These are phyloP conservation scores for Mortierella sp. DNA, from an alignment of 371 early-diverging fungal species.

Conservation along the genomic window DNA sequence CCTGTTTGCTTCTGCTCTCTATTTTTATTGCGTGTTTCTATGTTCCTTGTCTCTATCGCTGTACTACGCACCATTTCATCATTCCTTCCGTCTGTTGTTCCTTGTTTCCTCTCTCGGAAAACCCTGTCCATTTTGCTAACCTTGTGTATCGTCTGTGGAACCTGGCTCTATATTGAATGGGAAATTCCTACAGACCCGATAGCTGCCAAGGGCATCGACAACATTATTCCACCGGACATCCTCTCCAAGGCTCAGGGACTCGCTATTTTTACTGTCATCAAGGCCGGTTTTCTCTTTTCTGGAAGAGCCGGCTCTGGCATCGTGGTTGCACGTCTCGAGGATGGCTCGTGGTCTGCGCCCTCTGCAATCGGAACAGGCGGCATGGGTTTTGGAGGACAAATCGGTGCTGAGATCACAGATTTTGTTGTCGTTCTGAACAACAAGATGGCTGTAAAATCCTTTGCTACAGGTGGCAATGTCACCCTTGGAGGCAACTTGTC, in stretches of 20 bases:
- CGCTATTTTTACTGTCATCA: conserved; percentile 91
- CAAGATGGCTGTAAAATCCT: conserved; percentile 88
- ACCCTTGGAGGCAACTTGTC: conserved; percentile 91
- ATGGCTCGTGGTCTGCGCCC: conserved; percentile 81
- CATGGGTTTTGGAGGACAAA: conserved; percentile 93
- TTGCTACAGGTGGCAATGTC: conserved; percentile 90
- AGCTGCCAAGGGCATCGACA: conserved; percentile 73
- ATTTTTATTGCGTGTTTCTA: too few relatives aligned
- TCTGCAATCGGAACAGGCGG: conserved; percentile 82
- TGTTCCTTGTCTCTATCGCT: too few relatives aligned
- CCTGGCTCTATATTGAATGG: not conserved
- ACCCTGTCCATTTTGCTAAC: not conserved
- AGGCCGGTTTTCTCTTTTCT: conserved; percentile 93
- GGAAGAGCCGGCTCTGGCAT: conserved; percentile 94
- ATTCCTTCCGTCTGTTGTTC: too few relatives aligned
- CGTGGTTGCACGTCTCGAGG: conserved; percentile 78
- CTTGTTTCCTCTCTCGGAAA: too few relatives aligned
- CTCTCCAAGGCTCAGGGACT: conserved; percentile 87
- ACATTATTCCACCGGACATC: conserved; percentile 79
- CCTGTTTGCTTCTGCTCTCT: too few relatives aligned
- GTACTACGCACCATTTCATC: too few relatives aligned
- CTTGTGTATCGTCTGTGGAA: too few relatives aligned
- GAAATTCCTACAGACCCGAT: conserved; percentile 57
- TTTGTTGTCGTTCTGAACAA: conserved; percentile 94
- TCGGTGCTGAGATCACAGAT: conserved; percentile 95